Evolutionary conservation across 768 basidiomycete species (phyloP), one percentile per base, ranked within the genome.

Genomic region (Kwoniella bestiolae): DNA sequence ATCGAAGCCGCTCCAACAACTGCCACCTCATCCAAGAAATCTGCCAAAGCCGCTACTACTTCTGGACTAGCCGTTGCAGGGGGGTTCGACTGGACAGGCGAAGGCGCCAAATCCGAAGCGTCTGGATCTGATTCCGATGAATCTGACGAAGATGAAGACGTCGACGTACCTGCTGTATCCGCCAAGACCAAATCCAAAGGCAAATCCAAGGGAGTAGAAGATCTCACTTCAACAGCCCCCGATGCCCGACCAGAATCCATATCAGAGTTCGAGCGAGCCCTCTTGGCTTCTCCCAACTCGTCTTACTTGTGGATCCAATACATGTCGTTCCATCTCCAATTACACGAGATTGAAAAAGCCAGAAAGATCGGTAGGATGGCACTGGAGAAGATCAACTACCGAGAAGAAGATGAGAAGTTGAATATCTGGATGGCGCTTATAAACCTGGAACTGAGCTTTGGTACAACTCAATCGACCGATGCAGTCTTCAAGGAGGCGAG

Each of bases 281-380:
- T 99, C 50, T 85, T 98, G 41, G 91, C 92, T 29, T 94, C 95
- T 0, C 95, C 96, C 1, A 93, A 96, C 78, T 98, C 94, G 6
- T 98, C 96, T 0, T 96, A 90, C 82, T 85, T 98, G 34, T 99
- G 96, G 96, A 89, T 99, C 64, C 94, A 97, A 80, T 99, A 94
- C 81, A 98, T 99, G 93, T 95, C 96, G 8, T 95, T 97, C 87
- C 92, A 94, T 74, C 84, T 98, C 11, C 93, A 93, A 71, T 86
- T 99, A n/a, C 92, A 94, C 31, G 95, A 99, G 82, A 84, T 96
- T 60, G 94, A 94, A 74, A 96, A 94, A 81, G 96, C 95, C 14
- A 86, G 93, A 47, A 89, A 90, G 78, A 88, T 94, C 56, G 94
- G 88, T 51, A 86, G 87, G 58, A 87, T 91, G 25, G 95, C 94